phyloP scores from a whole-genome alignment of 2,329 filamentous ascomycete species.

The Cladosporium colombiae region DNA sequence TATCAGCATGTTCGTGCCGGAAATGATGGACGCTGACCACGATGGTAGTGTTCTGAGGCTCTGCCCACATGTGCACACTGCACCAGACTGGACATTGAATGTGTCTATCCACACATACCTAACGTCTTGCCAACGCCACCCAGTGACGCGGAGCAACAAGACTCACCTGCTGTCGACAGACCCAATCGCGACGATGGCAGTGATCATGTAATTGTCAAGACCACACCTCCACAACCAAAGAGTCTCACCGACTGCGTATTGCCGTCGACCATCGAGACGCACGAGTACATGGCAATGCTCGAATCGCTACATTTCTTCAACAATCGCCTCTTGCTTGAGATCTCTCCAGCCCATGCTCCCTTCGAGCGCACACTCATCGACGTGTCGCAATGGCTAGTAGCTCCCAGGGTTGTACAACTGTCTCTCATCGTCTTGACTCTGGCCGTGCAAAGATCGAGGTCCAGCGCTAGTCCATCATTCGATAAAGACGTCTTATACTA shows the following conservation, averaged over 20 bases:
- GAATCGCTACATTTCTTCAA: constrained; percentile 3
- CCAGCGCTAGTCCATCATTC: background rate
- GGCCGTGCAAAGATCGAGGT: background rate
- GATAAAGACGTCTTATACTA: background rate
- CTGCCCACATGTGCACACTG: background rate
- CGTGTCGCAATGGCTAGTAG: background rate
- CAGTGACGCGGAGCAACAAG: background rate
- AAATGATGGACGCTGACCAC: background rate
- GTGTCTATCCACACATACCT: background rate
- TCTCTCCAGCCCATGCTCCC: background rate
- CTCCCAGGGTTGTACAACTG: background rate
- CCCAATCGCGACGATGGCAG: background rate
- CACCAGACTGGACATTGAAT: background rate
- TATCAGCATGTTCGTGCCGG: background rate
- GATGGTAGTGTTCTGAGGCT: background rate
- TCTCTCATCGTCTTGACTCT: background rate
- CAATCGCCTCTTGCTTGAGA: background rate
- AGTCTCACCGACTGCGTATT: background rate
- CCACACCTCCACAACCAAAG: background rate
- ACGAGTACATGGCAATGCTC: background rate
- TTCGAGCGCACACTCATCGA: background rate
- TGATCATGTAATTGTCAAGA: background rate
- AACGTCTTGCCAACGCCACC: background rate
- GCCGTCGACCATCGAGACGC: background rate
- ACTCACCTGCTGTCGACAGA: background rate